A percentile compares a stretch with the other conserved stretches of the same genome.
These are phyloP conservation scores for Garcileccinum viscosum DNA, from an alignment of 1,284 basidiomycete genomes.

Conservation along the genomic window DNA sequence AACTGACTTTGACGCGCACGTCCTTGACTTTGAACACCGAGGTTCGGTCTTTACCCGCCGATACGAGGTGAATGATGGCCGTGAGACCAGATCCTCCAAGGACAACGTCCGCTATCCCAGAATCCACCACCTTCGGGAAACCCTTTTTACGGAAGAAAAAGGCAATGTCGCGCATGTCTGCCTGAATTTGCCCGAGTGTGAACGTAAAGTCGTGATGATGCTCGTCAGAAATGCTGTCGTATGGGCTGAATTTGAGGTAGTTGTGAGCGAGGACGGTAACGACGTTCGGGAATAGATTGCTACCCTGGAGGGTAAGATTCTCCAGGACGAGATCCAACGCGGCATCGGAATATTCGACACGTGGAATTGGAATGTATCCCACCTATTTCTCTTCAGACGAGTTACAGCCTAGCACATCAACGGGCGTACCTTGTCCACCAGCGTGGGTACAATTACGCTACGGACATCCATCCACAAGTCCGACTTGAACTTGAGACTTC, in stretches of 20 bases:
- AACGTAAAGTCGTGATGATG: slow-evolving; percentile 75
- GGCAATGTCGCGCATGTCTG: slow-evolving; percentile 91
- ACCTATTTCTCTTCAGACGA: slow-evolving; percentile 50
- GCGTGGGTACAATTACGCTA: slow-evolving; percentile 79
- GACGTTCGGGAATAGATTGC: slow-evolving; percentile 83
- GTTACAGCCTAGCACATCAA: too few relatives aligned
- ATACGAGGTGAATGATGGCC: slow-evolving; percentile 68
- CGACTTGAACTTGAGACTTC: slow-evolving; percentile 89
- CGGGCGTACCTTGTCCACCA: slow-evolving; percentile 68
- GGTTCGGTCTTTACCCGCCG: slow-evolving; percentile 65
- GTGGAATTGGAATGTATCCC: slow-evolving; percentile 90
- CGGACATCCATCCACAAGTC: slow-evolving; percentile 88
- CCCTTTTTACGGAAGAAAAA: slow-evolving; percentile 89
- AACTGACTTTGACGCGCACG: slow-evolving; percentile 82
- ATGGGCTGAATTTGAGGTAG: slow-evolving; percentile 84
- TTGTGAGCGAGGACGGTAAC: slow-evolving; percentile 85
- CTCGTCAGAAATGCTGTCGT: slow-evolving; percentile 63
- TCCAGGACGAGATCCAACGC: slow-evolving; percentile 90
- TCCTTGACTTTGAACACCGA: slow-evolving; percentile 83
- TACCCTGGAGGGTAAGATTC: slow-evolving; percentile 88
- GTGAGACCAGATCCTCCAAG: slow-evolving; percentile 82
- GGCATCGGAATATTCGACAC: slow-evolving; percentile 90
- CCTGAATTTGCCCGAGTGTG: slow-evolving; percentile 86
- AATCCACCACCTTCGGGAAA: slow-evolving; percentile 83
- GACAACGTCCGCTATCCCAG: slow-evolving; percentile 91